Conservation (phyloP, 1,284 basidiomycete genomes). For the Melampsora americana region DNA sequence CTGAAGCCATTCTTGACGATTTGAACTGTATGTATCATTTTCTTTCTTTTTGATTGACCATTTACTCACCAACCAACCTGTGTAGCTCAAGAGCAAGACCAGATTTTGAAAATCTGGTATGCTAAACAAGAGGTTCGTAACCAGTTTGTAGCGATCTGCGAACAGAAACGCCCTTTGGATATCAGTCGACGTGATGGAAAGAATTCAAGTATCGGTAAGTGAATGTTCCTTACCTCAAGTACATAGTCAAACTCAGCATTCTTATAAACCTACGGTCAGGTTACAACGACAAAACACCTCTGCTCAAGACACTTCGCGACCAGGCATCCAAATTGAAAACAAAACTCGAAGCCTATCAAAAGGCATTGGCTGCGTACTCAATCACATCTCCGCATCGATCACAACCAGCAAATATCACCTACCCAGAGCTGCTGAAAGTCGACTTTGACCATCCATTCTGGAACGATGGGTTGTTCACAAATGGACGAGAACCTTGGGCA, state of each 20-base stretch:
- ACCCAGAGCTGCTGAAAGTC: not conserved
- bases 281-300: not conserved
- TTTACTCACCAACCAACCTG: too few relatives aligned
- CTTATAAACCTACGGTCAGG: not conserved
- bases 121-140: not conserved
- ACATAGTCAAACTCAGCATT: not conserved
- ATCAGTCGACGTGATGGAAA: not conserved
- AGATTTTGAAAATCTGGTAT: not conserved
- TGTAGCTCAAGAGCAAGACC: not conserved
- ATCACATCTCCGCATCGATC: not conserved
- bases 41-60: too few relatives aligned
- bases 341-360: not conserved
- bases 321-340: not conserved
- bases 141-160: not conserved
- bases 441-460: not conserved
- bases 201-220: slow-evolving; percentile 2
- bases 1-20: too few relatives aligned
- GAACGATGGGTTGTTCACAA: too few relatives aligned
- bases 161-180: not conserved
- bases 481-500: too few relatives aligned
- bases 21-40: too few relatives aligned
- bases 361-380: too few relatives aligned
- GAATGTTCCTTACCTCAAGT: not conserved
- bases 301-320: not conserved
- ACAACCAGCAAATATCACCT: not conserved